These are phyloP conservation scores for Botrytis tulipae DNA, from an alignment of 2,329 filamentous ascomycete species.

Conservation along the genomic window DNA sequence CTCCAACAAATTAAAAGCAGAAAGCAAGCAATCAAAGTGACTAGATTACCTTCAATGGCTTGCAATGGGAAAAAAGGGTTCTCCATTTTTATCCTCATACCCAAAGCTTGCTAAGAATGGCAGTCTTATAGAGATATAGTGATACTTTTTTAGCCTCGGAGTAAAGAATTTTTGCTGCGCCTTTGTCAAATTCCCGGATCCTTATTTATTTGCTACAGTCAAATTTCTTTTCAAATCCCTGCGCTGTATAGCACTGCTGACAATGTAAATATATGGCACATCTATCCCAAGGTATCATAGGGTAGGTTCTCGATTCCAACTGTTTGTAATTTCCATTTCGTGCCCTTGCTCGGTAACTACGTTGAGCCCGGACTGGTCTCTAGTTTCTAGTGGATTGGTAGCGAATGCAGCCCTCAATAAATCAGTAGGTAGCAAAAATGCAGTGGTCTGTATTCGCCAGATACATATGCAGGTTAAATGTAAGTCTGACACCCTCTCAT, in stretches of 20 bases:
- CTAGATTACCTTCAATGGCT: background rate
- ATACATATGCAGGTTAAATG: background rate
- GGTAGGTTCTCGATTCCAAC: background rate
- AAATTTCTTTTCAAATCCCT: background rate
- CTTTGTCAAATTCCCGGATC: background rate
- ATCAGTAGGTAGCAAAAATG: background rate
- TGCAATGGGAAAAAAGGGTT: background rate
- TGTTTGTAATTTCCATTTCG: background rate
- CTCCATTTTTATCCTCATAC: background rate
- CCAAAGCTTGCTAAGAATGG: background rate
- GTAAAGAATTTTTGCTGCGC: background rate
- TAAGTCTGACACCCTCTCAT: background rate
- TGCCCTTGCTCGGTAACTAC: background rate
- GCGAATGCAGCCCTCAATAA: background rate
- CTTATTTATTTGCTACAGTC: background rate
- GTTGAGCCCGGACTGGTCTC: background rate
- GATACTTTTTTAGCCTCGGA: background rate
- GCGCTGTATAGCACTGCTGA: background rate
- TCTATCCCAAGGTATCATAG: background rate
- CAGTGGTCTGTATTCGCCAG: background rate
- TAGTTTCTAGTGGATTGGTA: background rate
- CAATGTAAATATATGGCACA: background rate
- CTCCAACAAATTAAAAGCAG: background rate
- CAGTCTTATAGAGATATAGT: background rate
- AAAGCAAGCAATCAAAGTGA: background rate